Conservation (phyloP, 2,329 filamentous ascomycete genomes). For the Pseudocercospora musae region DNA sequence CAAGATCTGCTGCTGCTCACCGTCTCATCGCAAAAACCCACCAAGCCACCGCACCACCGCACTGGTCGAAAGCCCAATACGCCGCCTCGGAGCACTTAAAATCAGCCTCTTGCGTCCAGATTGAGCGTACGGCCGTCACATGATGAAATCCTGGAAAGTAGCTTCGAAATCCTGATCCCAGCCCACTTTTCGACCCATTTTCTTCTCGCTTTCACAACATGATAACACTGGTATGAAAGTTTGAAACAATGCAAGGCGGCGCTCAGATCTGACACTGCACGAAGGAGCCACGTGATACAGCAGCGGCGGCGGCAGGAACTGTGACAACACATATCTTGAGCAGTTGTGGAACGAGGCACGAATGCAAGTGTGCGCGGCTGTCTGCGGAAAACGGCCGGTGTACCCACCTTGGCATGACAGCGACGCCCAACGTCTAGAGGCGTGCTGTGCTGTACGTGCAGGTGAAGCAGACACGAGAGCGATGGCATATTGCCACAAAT, state of each 20-base stretch:
- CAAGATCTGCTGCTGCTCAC: too few species aligned
- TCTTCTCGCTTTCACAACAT: background rate
- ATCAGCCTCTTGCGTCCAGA: conserved; percentile 14
- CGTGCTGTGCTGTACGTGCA: too few species aligned
- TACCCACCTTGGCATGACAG: conserved; percentile 2
- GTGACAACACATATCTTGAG: background rate
- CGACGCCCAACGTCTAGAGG: background rate
- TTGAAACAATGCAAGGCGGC: conserved; percentile 9
- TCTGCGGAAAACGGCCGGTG: background rate
- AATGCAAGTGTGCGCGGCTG: background rate
- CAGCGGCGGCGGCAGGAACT: background rate
- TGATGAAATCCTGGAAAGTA: background rate
- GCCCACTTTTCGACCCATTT: too few species aligned
- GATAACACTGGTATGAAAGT: background rate
- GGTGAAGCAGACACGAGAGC: background rate
- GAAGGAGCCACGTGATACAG: background rate
- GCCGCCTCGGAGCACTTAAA: conserved; percentile 18
- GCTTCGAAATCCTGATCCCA: conserved; percentile 14
- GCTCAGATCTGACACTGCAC: background rate
- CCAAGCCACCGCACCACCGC: conserved; percentile 14
- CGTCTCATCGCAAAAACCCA: too few species aligned
- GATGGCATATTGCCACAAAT: background rate
- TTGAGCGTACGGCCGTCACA: conserved; percentile 5
- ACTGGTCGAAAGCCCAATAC: conserved; percentile 19
- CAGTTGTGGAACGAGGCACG: background rate